Base-by-base conservation (phyloP, 371 early-diverging fungal genomes). In the Mortierella sp. region DNA sequence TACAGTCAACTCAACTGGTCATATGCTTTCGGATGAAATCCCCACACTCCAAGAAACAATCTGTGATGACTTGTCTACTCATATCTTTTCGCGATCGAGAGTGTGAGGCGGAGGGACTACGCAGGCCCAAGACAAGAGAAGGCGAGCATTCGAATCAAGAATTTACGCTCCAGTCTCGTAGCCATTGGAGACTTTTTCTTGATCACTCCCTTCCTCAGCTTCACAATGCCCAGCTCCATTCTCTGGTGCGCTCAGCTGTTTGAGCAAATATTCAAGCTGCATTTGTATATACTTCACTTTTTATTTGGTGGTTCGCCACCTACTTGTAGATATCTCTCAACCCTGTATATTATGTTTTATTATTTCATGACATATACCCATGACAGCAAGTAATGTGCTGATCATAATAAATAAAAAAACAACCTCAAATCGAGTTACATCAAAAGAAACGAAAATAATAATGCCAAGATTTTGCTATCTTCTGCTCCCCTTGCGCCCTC, bases 1-100 rank as follows among this genome's bases (percentile, higher is more conserved):
- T 18, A 75, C 72, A 18, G 43, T 73, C 30, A 64, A 64, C 22
- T 24, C 60, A 18, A 40, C 52, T 5, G 30, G 10, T 57, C 14
- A 57, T 26, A 0, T 32, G 51, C 43, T 11, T 5, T 57, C 11
- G 57, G 52, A 20, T 64, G 51, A 64, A 43, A 24, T 52, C 5
- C 8, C n/a, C 39, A 30, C 26, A 10, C 58, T n/a, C 35, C 60
- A 14, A 47, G 0, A 47, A 5, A 20, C 14, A 9, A 40, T 9
- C 43, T 9, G 43, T 40, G 0, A 14, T 40, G 9, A 11, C 9
- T 40, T 40, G 43, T 40, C 43, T 11, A 40, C 14, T 40, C 43
- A 14, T 14, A 9, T 14, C 14, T 14, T 40, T 40, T 6, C 43
- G 43, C 43, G 43, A 40, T 9, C 9, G 43, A 40, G 43, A 9